Conservation (phyloP, 495 filamentous ascomycete species). For the Oidiodendron maius region DNA sequence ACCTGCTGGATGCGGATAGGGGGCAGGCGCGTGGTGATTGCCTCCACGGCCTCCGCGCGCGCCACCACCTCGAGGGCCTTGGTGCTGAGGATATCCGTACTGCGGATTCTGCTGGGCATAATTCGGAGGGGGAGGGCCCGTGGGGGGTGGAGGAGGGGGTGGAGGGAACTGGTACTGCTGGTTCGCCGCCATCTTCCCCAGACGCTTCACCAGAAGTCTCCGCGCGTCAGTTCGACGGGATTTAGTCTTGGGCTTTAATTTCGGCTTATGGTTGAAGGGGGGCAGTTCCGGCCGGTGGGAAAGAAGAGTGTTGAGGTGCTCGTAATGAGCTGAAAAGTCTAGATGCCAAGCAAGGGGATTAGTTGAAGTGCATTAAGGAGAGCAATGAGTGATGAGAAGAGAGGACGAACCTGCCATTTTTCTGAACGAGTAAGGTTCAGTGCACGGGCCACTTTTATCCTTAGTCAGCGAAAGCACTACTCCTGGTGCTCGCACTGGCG, state of each 20-base stretch:
- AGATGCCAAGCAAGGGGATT: background rate
- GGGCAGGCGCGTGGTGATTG: conserved; percentile 14
- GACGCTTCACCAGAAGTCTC: background rate
- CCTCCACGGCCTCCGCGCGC: conserved; percentile 31
- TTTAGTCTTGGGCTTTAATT: background rate
- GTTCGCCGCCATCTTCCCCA: background rate
- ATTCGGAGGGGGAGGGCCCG: conserved; percentile 23
- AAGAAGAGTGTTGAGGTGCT: background rate
- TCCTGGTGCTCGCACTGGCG: no score
- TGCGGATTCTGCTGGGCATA: conserved; percentile 24
- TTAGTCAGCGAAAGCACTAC: background rate
- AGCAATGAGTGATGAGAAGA: background rate
- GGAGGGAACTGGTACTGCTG: conserved; percentile 43
- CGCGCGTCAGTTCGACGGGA: background rate
- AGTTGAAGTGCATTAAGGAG: background rate
- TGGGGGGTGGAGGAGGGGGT: conserved; percentile 43
- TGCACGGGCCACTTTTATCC: background rate
- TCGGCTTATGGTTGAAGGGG: no score
- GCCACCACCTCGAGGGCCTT: conserved; percentile 29
- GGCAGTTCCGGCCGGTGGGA: background rate
- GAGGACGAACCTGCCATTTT: background rate
- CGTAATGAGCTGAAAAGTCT: background rate
- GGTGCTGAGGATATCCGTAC: conserved; percentile 24
- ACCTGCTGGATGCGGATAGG: conserved; percentile 17
- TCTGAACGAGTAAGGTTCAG: background rate